A percentile compares a stretch with the other conserved stretches of the same genome.
Conservation (phyloP, 202 grass and related monocot species). For the Hordeum pubiflorum region DNA sequence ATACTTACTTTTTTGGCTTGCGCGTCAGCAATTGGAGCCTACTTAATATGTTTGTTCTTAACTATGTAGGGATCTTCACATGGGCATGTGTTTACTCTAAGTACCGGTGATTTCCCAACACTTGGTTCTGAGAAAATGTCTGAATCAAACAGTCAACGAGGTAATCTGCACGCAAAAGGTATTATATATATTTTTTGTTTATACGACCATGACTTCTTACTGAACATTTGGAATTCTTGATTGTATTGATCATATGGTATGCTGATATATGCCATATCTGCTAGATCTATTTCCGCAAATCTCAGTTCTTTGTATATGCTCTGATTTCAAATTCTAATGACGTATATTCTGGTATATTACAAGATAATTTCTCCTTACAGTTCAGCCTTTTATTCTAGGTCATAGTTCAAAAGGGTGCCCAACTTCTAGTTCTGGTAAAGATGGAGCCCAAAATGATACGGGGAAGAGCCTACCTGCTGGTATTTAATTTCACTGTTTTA, state of each 20-base stretch:
- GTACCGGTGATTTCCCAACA: conserved; percentile 88
- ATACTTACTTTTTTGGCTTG: not conserved
- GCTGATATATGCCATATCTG: not conserved
- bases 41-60: conserved; percentile 19
- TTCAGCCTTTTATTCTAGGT: conserved; percentile 38
- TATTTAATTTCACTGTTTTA: conserved; percentile 27
- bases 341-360: not conserved
- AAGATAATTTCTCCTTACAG: conserved; percentile 1
- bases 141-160: conserved; percentile 54
- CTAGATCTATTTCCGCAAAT: not conserved
- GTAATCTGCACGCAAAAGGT: conserved; percentile 26
- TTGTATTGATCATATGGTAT: not conserved
- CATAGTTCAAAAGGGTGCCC: conserved; percentile 64
- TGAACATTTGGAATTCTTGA: conserved; percentile 6
- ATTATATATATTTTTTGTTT: not conserved
- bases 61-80: conserved; percentile 48
- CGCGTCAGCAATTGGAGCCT: not conserved
- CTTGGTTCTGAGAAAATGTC: conserved; percentile 75
- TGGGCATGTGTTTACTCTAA: conserved; percentile 71
- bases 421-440: conserved; percentile 61
- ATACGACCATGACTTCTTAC: not conserved
- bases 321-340: not conserved
- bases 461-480: conserved; percentile 40
- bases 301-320: not conserved
- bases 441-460: conserved; percentile 42